A percentile compares a stretch with the other conserved stretches of the same genome.
phyloP scores from a whole-genome alignment of 2,329 filamentous ascomycete genomes.

The Sclerotinia trifoliorum region DNA sequence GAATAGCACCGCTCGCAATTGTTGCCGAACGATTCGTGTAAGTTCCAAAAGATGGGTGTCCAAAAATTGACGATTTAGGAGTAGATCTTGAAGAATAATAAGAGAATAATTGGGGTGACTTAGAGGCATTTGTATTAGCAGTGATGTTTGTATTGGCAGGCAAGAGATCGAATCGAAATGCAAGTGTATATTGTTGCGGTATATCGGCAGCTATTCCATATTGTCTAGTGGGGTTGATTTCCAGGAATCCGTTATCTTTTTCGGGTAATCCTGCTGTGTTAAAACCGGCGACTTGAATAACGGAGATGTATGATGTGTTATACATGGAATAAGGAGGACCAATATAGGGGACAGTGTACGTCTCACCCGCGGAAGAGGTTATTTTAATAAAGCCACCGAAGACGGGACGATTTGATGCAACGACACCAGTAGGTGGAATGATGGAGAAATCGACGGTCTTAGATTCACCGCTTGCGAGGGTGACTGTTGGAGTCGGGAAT shows the following conservation, averaged over 20 bases:
- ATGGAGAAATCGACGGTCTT: slow-evolving; percentile 28
- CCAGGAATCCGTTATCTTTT: slow-evolving; percentile 13
- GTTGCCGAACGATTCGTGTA: slow-evolving; percentile 8
- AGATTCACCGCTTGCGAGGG: slow-evolving; percentile 29
- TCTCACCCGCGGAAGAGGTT: slow-evolving; percentile 24
- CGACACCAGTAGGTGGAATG: slow-evolving; percentile 26
- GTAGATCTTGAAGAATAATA: slow-evolving; percentile 4
- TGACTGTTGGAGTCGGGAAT: slow-evolving; percentile 30
- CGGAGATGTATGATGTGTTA: slow-evolving; percentile 24
- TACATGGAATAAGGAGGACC: slow-evolving; percentile 35
- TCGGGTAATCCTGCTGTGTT: background rate
- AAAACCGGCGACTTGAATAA: slow-evolving; percentile 11
- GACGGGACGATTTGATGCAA: slow-evolving; percentile 31
- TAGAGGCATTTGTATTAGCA: slow-evolving; percentile 1
- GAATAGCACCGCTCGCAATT: background rate
- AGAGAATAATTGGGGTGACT: background rate
- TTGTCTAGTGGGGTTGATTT: slow-evolving; percentile 10
- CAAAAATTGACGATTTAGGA: slow-evolving; percentile 12
- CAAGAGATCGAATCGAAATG: slow-evolving; percentile 20
- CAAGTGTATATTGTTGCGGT: slow-evolving; percentile 11
- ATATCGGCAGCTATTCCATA: slow-evolving; percentile 20
- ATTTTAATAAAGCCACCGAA: slow-evolving; percentile 35
- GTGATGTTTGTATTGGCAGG: slow-evolving; percentile 21
- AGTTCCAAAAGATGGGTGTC: slow-evolving; percentile 19
- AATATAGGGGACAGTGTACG: slow-evolving; percentile 34